These are phyloP conservation scores for Polyplosphaeria fusca DNA, from an alignment of 495 filamentous ascomycete species.

Conservation along the genomic window DNA sequence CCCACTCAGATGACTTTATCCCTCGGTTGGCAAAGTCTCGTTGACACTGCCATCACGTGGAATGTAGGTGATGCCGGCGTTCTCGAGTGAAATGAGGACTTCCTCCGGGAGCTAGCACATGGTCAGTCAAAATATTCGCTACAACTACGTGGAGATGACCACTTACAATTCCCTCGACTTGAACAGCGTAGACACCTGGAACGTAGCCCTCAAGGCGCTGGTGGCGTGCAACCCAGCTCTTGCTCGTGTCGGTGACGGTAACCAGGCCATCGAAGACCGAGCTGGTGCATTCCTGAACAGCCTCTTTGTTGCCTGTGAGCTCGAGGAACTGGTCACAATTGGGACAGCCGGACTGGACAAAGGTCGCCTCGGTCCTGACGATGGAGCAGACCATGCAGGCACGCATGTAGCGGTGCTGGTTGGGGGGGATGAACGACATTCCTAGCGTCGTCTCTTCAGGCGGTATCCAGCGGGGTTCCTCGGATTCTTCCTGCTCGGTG, in stretches of 20 bases:
- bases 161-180: slow-evolving; percentile 74
- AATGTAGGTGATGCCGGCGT: slow-evolving; percentile 41
- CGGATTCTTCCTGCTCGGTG: too few relatives aligned
- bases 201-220: slow-evolving; percentile 86
- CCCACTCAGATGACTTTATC: too few relatives aligned
- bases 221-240: slow-evolving; percentile 91
- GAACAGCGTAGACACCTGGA: slow-evolving; percentile 85
- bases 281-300: slow-evolving; percentile 87
- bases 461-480: too few relatives aligned
- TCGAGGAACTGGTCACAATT: slow-evolving; percentile 92
- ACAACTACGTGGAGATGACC: background rate
- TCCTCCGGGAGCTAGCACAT: slow-evolving; percentile 40
- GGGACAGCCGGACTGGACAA: slow-evolving; percentile 63
- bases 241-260: slow-evolving; percentile 68
- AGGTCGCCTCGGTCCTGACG: slow-evolving; percentile 55
- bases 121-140: slow-evolving; percentile 1
- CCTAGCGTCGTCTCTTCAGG: background rate
- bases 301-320: slow-evolving; percentile 71
- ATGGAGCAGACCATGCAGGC: slow-evolving; percentile 98
- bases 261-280: slow-evolving; percentile 91
- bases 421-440: slow-evolving; percentile 24
- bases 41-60: slow-evolving; percentile 51
- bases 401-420: slow-evolving; percentile 64
- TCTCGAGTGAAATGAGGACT: slow-evolving; percentile 36
- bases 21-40: slow-evolving; percentile 36